Percentiles rank a stretch among this genome's conserved stretches.
phyloP scores from a whole-genome alignment of 345 rosid species.

The Salix brachista region DNA sequence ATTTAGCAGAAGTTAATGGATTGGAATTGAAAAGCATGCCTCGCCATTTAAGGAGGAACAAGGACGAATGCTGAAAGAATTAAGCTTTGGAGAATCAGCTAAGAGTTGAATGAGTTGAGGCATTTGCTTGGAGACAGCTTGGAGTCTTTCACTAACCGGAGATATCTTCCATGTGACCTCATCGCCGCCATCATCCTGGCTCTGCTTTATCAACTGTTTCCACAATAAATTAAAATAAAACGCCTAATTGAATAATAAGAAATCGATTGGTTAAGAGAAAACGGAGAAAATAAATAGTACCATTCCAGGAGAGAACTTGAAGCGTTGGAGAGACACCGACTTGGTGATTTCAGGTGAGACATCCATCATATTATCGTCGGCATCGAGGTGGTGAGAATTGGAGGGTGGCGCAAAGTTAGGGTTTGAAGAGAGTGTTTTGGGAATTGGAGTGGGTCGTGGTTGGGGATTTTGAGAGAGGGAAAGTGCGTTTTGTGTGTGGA shows the following conservation, averaged over 20 bases:
- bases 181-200: conserved; percentile 82
- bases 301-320: conserved; percentile 90
- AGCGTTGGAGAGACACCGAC: conserved; percentile 44
- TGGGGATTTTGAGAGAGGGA: conserved; percentile 21
- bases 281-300: conserved; percentile 24
- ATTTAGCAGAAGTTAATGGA: background rate
- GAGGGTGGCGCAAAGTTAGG: too few relatives aligned
- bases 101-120: conserved; percentile 48
- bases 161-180: conserved; percentile 93
- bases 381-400: background rate
- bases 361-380: background rate
- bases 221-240: too few relatives aligned
- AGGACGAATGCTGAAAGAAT: conserved; percentile 42
- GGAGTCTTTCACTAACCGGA: conserved; percentile 81
- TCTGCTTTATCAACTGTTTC: conserved; percentile 75
- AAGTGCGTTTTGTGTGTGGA: conserved; percentile 53
- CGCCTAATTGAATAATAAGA: too few relatives aligned
- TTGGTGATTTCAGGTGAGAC: conserved; percentile 59
- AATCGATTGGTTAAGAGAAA: background rate
- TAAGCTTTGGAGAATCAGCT: conserved; percentile 46
- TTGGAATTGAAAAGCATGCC: conserved; percentile 28
- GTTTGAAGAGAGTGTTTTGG: background rate
- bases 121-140: conserved; percentile 55
- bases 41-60: conserved; percentile 49
- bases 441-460: background rate